Evolutionary conservation across 345 rosid species (phyloP).

Genomic region (Brassica nigra): DNA sequence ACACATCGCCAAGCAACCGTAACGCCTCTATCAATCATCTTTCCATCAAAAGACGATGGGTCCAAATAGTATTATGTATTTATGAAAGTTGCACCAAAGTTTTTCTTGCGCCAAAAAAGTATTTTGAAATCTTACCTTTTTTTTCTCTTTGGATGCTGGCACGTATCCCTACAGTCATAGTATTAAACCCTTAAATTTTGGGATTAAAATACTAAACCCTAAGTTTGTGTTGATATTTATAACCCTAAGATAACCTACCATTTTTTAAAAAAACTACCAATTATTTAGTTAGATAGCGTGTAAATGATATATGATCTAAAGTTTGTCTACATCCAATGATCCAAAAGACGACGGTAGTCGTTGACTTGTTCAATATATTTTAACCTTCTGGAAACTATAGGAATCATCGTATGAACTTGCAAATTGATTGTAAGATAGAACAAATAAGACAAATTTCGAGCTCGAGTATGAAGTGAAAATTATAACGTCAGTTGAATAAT

Average conservation of each 20-base stretch:
- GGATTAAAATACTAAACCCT: slow-evolving; percentile 19
- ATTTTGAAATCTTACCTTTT: slow-evolving; percentile 1
- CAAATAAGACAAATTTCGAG: not conserved
- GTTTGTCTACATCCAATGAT: slow-evolving; percentile 26
- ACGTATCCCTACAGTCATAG: slow-evolving; percentile 24
- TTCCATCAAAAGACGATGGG: slow-evolving; percentile 21
- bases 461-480: not conserved
- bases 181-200: slow-evolving; percentile 15
- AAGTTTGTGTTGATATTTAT: not conserved
- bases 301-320: slow-evolving; percentile 28
- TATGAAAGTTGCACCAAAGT: too few species aligned
- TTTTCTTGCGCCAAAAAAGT: too few species aligned
- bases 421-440: not conserved
- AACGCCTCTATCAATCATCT: slow-evolving; percentile 13
- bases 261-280: not conserved
- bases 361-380: slow-evolving; percentile 28
- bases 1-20: slow-evolving; percentile 12
- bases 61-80: not conserved
- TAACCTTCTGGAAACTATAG: slow-evolving; percentile 34
- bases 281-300: slow-evolving; percentile 27
- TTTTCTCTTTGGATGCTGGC: slow-evolving; percentile 23
- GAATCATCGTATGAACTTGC: slow-evolving; percentile 34
- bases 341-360: slow-evolving; percentile 37
- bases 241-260: slow-evolving; percentile 32
- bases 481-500: not conserved